Evolutionary conservation across 2,329 filamentous ascomycete species (phyloP), one percentile per base, ranked within the genome.

Genomic region (Cordyceps fumosorosea): DNA sequence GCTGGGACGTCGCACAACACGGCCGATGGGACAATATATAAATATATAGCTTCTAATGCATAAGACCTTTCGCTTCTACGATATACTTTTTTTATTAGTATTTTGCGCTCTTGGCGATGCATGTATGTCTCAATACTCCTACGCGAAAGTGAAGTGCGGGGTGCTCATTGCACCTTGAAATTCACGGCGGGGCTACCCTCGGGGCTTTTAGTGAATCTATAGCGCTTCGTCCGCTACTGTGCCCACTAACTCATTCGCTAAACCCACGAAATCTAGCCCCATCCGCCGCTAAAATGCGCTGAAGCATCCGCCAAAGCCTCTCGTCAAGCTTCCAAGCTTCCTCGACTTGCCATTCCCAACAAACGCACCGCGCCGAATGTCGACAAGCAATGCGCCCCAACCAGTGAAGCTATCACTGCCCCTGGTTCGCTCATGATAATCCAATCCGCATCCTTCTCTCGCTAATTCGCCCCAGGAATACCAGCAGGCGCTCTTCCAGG

Each of bases 401-500:
- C 88, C 89, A 64, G 89, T 93, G 78, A 92, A 91, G 80, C 84
- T 93, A 66, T 93, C 90, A 65, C 81, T 93, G 65, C 90, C 90
- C 66, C 69, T 77, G 63, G 75, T 76, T 66, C 53, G 67, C 47
- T n/a, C 12, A 50, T 37, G 20, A 8, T n/a, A 20, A 48, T 32
- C 20, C 14, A 29, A 42, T 47, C 44, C 34, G 11, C 22, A 45
- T 37, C n/a, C 16, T 29, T 37, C 48, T 44, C 24, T 2, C 7
- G 45, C 69, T 71, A 61, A 67, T 59, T 22, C 52, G 45, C 57
- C n/a, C 47, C 61, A 89, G 86, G 82, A 92, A 81, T 99, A 96
- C 75, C 95, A 99, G 79, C 93, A 98, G 79, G 89, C 91, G 71
- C 86, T 98, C 70, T 98, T 98, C 79, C 91, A 90, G 74, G 90